Conservation (phyloP, 164 flowering plant species). For the Magnolia officinalis region DNA sequence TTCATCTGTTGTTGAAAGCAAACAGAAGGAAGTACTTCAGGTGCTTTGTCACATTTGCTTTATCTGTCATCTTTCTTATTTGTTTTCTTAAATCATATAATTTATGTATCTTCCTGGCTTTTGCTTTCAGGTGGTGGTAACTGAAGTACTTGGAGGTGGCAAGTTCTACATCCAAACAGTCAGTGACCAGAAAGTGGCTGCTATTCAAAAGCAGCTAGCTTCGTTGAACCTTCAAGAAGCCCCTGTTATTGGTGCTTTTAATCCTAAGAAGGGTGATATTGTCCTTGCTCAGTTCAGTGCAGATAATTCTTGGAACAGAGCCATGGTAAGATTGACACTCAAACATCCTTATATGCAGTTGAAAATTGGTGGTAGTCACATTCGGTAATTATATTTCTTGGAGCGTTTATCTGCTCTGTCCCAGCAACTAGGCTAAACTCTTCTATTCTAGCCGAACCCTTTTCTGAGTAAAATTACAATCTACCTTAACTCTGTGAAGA, state of each 20-base stretch:
- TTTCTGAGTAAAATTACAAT: no score
- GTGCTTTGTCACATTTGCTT: constrained; percentile 27
- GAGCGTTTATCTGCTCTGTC: no score
- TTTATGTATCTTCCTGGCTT: background rate
- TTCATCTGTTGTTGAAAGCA: constrained; percentile 33
- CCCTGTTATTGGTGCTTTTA: constrained; percentile 82
- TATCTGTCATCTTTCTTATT: background rate
- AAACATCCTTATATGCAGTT: background rate
- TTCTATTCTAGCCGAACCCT: no score
- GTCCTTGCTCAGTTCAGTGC: constrained; percentile 86
- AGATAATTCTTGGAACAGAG: constrained; percentile 95
- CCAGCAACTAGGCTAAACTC: no score
- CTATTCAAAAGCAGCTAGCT: constrained; percentile 81
- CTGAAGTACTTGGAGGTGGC: constrained; percentile 92
- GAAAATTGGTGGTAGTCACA: no score
- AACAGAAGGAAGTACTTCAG: constrained; percentile 83
- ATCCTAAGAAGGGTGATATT: constrained; percentile 93
- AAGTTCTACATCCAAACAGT: constrained; percentile 82
- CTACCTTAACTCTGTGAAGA: no score
- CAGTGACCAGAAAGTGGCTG: constrained; percentile 66
- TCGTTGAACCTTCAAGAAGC: constrained; percentile 71
- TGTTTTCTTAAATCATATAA: background rate
- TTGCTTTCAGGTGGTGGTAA: constrained; percentile 66
- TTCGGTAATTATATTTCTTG: no score
- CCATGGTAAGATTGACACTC: constrained; percentile 53